Evolutionary conservation across 805 yeast genomes (phyloP), one percentile per base, ranked within the genome.

Genomic region (Sugiyamaella floridensis): DNA sequence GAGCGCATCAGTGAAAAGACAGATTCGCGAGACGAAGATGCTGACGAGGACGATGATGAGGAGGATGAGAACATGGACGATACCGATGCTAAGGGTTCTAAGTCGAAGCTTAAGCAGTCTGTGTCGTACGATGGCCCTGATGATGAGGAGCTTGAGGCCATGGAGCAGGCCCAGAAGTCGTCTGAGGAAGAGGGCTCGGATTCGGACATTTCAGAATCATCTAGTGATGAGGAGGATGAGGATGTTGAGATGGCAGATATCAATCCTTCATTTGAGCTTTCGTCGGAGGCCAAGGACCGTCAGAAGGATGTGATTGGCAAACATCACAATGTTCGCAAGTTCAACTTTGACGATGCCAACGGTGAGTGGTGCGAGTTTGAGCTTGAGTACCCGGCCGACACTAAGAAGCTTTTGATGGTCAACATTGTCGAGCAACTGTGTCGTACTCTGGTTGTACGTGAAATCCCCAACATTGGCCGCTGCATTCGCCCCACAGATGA

Each of bases 351-450:
- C 71, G 97, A 92, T 67, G 81, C 73, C 22, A 65, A 75, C 44
- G 98, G 98, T 56, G 79, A 81, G 62, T 92, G 97, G 97, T 90
- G 98, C 75, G 86, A 86, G 68, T 88, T 95, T 70, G 83, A 81
- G 67, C 69, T 93, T 53, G 90, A 86, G 65, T 78, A 89, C 60
- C 82, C 88, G 47, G 89, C 93, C 26, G 86, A 84, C 43, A 83
- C 95, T 26, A 92, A 89, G 73, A 93, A 93, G 76, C 75, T 93
- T 68, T 81, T 93, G 76, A 92, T 93, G 99, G 97, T 93, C 51
- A 93, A 93, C 74, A 84, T 93, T 65, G 82, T 93, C 53, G 99
- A 95, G 73, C 90, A 85, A 52, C 81, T 92, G 53, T 90, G 97
- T 69, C 85, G 89, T 62, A 79, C 79, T 59, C 86, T 89, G 51